Evolutionary conservation across 306 rosid genomes (phyloP), one percentile per base, ranked within the genome.

Genomic region (Castanospermum australe): DNA sequence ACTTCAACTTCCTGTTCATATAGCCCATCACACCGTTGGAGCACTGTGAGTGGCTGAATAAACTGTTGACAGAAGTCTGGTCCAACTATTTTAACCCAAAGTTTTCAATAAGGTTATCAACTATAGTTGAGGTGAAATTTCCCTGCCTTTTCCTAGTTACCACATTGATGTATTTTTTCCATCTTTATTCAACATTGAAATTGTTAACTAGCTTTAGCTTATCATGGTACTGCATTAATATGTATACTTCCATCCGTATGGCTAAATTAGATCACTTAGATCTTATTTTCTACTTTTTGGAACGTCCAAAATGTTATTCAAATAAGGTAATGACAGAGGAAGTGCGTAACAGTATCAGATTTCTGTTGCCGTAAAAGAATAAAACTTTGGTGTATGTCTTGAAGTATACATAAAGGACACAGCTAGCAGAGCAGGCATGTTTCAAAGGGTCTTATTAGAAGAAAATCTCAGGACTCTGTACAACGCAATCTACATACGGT

Each of bases 11-110:
- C 21, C 33, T 15, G 44, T 82, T 50, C 87, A 8, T 84, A 8
- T 81, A 91, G 99, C 93, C 93, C 32, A 82, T 85, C 38, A 93
- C 99, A 28, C 94, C 99, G 44, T 74, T 96, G 87, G 99, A 96
- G 89, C 99, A 88, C 50, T 93, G 97, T 69, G 97, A 96, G 80
- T 96, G 99, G 99, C 75, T 96, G 75, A 96, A 96, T 83, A 90
- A 82, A 79, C 81, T 96, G 81, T 70, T 96, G 86, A 85, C 79
- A 28, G 97, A 96, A 88, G 41, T 91, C 74, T 96, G 99, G 99
- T 83, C 94, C 25, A 85, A 81, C 82, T 84, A 73, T 66, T 80
- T 91, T 56, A 81, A 74, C 75, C 90, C 92, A 45, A 96, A 91
- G 87, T 85, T 96, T 36, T 93, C 99, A 5, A 59, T 4, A 56